Base-by-base conservation (phyloP, 768 basidiomycete species). In the Agaricus blazei region DNA sequence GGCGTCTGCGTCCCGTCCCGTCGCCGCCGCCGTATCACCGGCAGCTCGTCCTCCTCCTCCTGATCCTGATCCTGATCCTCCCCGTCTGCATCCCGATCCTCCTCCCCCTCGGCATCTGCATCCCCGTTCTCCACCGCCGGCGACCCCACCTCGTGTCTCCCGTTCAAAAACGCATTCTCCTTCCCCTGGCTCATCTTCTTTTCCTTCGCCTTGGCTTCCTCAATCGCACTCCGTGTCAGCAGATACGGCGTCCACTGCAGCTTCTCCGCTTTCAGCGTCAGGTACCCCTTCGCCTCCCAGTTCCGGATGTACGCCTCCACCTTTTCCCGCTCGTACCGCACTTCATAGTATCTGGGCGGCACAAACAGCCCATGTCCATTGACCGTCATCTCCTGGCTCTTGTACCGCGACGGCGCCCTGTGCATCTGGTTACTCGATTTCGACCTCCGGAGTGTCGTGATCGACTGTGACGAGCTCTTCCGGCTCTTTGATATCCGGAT, bases 161-260 rank as follows among this genome's bases (percentile, higher is more conserved):
- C 34, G 11, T 34, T 34, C 34, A 34, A 34, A 34, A 34, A 34
- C 37, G 59, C 48, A 58, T 45, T 26, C 34, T 34, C 34, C 34
- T 34, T 34, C 34, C 34, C 34, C 7, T 34, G 34, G 5, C 11
- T 34, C 57, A 14, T 34, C 57, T 60, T 40, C 36, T 38, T 27
- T 28, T 40, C 51, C 58, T 62, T 65, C 54, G 48, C 58, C 57
- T 37, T 49, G 48, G 23, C 24, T 58, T 64, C 64, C 68, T 67
- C 43, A 64, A 48, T 63, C 45, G 59, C 52, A 40, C 52, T 65
- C 62, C 81, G 74, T 4, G 85, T 75, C 43, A 93, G 69, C 38
- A 97, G 72, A 70, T 96, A 98, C 27, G 96, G 96, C 59, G 87
- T 95, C 90, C 96, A 99, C 65, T 92, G 93, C 58, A 98, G 77